phyloP scores from a whole-genome alignment of 495 filamentous ascomycete species.

The Margaritispora aquatica region DNA sequence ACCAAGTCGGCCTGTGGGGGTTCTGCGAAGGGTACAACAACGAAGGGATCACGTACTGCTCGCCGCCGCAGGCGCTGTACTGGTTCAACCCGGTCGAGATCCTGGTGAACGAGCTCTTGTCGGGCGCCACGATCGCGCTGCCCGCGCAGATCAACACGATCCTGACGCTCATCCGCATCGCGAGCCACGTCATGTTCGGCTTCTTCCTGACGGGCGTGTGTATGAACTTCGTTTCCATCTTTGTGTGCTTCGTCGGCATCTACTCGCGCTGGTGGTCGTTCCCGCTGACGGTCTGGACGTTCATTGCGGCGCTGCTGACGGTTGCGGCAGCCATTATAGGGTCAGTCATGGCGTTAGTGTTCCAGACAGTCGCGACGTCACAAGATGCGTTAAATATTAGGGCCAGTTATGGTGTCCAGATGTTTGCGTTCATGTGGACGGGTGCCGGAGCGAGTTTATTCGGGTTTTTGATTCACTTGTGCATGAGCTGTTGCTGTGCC shows the following conservation, averaged over 20 bases:
- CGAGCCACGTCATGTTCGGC: conserved; percentile 87
- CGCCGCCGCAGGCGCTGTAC: conserved; percentile 60
- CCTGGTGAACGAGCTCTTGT: conserved; percentile 65
- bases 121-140: conserved; percentile 78
- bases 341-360: conserved; percentile 74
- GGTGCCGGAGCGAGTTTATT: conserved; percentile 58
- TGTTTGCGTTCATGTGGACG: conserved; percentile 91
- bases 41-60: conserved; percentile 69
- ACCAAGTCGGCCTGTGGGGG: conserved; percentile 85
- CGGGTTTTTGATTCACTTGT: conserved; percentile 64
- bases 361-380: conserved; percentile 62
- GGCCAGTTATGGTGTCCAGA: conserved; percentile 59
- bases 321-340: conserved; percentile 66
- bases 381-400: conserved; percentile 66
- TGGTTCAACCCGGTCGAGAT: conserved; percentile 89
- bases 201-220: conserved; percentile 69
- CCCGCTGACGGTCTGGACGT: conserved; percentile 32
- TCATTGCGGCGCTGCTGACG: conserved; percentile 57
- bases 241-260: conserved; percentile 47
- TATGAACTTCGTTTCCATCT: conserved; percentile 61
- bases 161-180: conserved; percentile 65
- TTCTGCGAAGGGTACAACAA: conserved; percentile 80
- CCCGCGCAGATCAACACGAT: conserved; percentile 65
- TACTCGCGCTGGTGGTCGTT: conserved; percentile 47
- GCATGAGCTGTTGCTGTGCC: conserved; percentile 68